Evolutionary conservation across 23 red algal species (phyloP).

Genomic region (Gracilariopsis chorda): DNA sequence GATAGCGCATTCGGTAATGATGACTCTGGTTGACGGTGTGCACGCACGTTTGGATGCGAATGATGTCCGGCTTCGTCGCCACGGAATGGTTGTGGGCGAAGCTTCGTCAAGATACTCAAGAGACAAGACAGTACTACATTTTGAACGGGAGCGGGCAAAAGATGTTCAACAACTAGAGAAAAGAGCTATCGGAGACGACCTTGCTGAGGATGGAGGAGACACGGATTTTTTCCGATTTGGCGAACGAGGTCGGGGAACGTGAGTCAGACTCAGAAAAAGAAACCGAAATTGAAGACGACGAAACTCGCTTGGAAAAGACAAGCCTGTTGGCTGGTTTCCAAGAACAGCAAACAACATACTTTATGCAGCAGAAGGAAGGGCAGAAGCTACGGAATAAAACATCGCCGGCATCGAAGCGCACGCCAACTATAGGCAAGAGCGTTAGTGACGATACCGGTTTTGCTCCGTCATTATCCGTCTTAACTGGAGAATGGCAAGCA

Average conservation of each 20-base stretch:
- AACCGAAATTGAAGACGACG: neutral
- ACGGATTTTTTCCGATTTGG: conserved; percentile 47
- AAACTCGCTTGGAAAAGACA: neutral
- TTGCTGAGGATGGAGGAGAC: conserved; percentile 39
- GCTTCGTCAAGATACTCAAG: conserved; percentile 44
- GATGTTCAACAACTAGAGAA: neutral
- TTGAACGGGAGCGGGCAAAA: conserved; percentile 9
- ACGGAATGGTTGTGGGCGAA: conserved; percentile 62
- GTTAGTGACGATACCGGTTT: neutral
- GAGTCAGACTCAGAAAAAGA: neutral
- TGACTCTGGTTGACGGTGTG: conserved; percentile 46
- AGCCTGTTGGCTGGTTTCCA: neutral
- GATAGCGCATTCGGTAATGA: conserved; percentile 28
- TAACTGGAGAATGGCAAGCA: conserved; percentile 27
- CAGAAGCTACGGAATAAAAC: too few species aligned
- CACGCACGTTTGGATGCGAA: conserved; percentile 30
- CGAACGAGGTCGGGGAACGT: neutral
- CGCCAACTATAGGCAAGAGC: neutral
- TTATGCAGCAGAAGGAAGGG: too few species aligned
- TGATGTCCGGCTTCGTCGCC: conserved; percentile 45
- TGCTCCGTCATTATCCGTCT: neutral
- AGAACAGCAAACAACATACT: too few species aligned
- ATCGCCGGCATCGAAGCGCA: too few species aligned
- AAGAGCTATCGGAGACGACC: conserved; percentile 20
- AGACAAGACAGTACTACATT: conserved; percentile 33